A percentile compares a stretch with the other conserved stretches of the same genome.
Conservation (phyloP, 768 basidiomycete species). For the Leccinum boreale region DNA sequence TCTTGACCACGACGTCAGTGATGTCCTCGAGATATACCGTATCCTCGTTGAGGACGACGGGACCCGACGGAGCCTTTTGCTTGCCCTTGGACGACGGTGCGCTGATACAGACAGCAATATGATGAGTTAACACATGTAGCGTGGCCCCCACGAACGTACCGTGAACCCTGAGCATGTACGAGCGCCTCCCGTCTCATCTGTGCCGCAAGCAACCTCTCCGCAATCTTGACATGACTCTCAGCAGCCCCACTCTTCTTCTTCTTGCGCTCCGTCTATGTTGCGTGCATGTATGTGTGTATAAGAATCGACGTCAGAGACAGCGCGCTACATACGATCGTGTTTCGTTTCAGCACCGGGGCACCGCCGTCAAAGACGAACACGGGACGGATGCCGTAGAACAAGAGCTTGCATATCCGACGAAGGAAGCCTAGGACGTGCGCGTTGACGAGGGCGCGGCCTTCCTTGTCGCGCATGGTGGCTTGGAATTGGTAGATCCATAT, state of each 20-base stretch:
- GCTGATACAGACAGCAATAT: not conserved
- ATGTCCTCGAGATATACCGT: slow-evolving; percentile 91
- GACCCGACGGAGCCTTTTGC: slow-evolving; percentile 42
- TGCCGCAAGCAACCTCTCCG: slow-evolving; percentile 89
- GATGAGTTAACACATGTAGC: not conserved
- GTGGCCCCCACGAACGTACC: slow-evolving; percentile 33
- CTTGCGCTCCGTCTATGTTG: slow-evolving; percentile 72
- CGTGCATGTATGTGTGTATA: not conserved
- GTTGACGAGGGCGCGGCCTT: slow-evolving; percentile 85
- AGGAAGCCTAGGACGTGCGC: slow-evolving; percentile 92
- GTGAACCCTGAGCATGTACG: slow-evolving; percentile 48
- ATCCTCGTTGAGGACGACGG: slow-evolving; percentile 60
- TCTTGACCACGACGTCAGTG: slow-evolving; percentile 49
- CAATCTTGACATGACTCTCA: slow-evolving; percentile 78
- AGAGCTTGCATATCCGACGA: slow-evolving; percentile 86
- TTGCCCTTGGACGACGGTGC: slow-evolving; percentile 39
- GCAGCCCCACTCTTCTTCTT: slow-evolving; percentile 91
- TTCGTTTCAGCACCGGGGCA: slow-evolving; percentile 84
- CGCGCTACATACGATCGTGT: slow-evolving; percentile 68
- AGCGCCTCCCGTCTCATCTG: slow-evolving; percentile 90
- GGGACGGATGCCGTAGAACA: slow-evolving; percentile 97
- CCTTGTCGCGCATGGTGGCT: slow-evolving; percentile 98
- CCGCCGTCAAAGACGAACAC: slow-evolving; percentile 99
- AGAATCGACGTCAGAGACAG: not conserved
- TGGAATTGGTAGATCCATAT: slow-evolving; percentile 99